Base-by-base conservation (phyloP, 148 eudicot species). In the Vaccinium corymbosum region DNA sequence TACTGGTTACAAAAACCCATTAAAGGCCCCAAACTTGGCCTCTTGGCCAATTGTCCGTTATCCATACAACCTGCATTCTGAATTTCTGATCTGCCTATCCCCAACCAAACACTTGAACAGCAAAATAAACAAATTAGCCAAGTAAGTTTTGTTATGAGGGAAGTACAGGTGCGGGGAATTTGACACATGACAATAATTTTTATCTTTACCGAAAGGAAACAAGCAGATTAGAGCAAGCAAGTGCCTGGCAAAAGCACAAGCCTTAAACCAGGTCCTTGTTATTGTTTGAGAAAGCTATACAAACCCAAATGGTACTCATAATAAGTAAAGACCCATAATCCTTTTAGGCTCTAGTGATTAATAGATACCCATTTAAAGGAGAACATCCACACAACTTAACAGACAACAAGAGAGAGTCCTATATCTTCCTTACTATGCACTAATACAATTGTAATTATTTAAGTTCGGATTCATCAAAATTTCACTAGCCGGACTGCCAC, bases 391-490 rank as follows among this genome's bases (percentile, higher is more conserved):
- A 61, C 53, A 17, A 73, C 38, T 49, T 61, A 80, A 80, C 72
- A 80, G 82, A 82, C 84, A 32, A 66, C 74, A 27, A 49, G 2
- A 53, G 66, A 55, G 50, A 61, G 53, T n/a, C 62, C 80, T 57
- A 25, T 80, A 55, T 48, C 80, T 52, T 82, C 72, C 46, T 52
- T 82, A 82, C 84, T 80, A 29, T 53, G 56, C 35, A 29, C 38
- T 68, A 64, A 35, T 53, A 83, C 29, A 42, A 22, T 3, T 78
- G 25, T 42, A 55, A 25, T 80, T 68, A 76, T 78, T 70, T 68
- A 8, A 70, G 57, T 76, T 81, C 46, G 76, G 61, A 25, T 75
- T 77, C 66, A 59, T 81, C 86, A 85, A 86, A 86, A 89, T 56
- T 79, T 80, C 83, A 78, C 71, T 42, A 82, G 74, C 82, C 81